phyloP scores from a whole-genome alignment of 805 yeast genomes.

The Ogataea thermomethanolica region DNA sequence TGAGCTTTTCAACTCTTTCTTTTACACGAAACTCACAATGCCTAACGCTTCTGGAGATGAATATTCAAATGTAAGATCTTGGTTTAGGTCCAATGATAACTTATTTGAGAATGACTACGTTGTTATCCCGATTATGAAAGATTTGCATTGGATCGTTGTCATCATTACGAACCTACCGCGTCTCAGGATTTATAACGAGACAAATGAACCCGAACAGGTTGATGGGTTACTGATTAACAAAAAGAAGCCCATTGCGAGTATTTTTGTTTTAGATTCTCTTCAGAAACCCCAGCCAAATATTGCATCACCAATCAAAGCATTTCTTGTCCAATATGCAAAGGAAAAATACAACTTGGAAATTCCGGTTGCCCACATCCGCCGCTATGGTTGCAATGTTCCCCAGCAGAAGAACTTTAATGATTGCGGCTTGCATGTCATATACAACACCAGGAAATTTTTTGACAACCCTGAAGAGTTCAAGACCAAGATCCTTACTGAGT shows the following conservation, averaged over 20 bases:
- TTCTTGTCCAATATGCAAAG: constrained; percentile 64
- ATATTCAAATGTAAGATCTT: constrained; percentile 64
- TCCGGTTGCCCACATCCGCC: constrained; percentile 40
- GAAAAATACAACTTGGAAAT: constrained; percentile 55
- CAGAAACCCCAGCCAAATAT: constrained; percentile 54
- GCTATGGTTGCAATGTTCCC: constrained; percentile 50
- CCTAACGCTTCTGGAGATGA: constrained; percentile 29
- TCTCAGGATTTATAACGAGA: constrained; percentile 14
- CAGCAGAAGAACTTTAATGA: constrained; percentile 86
- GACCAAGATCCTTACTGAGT: constrained; percentile 18
- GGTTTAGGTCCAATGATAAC: constrained; percentile 69
- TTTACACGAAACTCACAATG: constrained; percentile 61
- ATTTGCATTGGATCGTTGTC: constrained; percentile 84
- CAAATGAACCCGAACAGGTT: constrained; percentile 1
- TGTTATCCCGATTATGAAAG: constrained; percentile 78
- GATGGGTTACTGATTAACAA: constrained; percentile 10
- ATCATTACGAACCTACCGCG: constrained; percentile 55
- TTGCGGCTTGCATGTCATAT: constrained; percentile 90
- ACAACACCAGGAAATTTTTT: constrained; percentile 61
- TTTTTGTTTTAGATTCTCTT: constrained; percentile 75
- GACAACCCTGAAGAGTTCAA: constrained; percentile 43
- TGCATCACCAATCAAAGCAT: constrained; percentile 49
- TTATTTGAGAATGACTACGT: constrained; percentile 55
- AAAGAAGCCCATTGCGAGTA: constrained; percentile 33
- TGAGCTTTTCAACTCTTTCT: constrained; percentile 72